Evolutionary conservation across 176 grass and related monocot species (phyloP).

Genomic region (Aegilops sharonensis): DNA sequence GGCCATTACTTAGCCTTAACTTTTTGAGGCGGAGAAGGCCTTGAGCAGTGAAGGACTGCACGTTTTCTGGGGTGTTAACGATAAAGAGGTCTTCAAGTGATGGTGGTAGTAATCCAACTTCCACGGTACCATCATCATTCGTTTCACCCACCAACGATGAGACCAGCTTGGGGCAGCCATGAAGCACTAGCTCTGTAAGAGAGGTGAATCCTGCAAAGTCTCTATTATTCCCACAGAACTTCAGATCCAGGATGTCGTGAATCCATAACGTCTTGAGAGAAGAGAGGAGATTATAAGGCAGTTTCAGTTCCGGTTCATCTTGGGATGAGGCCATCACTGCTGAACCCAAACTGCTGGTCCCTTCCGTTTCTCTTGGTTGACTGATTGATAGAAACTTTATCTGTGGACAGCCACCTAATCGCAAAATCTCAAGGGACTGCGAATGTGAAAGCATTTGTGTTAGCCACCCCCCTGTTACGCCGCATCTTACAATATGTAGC

Average conservation of each 20-base stretch:
- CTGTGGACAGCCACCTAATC: fast-evolving
- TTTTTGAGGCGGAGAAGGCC: not conserved
- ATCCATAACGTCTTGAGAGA: not conserved
- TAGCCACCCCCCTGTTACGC: not conserved
- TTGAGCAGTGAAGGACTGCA: not conserved
- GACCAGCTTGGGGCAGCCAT: not conserved
- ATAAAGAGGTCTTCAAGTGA: too few relatives aligned
- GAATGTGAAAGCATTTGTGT: not conserved
- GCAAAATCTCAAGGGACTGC: not conserved
- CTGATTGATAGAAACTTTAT: not conserved
- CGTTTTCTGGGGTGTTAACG: not conserved
- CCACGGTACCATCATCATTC: not conserved
- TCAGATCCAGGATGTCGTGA: fast-evolving
- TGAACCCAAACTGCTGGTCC: not conserved
- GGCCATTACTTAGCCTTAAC: fast-evolving
- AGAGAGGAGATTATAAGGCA: not conserved
- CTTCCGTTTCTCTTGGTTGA: not conserved
- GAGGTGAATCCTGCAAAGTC: not conserved
- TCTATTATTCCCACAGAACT: not conserved
- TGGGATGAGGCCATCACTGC: not conserved
- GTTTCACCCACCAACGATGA: not conserved
- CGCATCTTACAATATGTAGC: not conserved
- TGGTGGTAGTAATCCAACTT: not conserved
- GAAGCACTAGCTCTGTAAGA: fast-evolving
- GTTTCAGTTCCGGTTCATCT: not conserved